Conservation (phyloP, 2,329 filamentous ascomycete species). For the Sporothrix sp. region DNA sequence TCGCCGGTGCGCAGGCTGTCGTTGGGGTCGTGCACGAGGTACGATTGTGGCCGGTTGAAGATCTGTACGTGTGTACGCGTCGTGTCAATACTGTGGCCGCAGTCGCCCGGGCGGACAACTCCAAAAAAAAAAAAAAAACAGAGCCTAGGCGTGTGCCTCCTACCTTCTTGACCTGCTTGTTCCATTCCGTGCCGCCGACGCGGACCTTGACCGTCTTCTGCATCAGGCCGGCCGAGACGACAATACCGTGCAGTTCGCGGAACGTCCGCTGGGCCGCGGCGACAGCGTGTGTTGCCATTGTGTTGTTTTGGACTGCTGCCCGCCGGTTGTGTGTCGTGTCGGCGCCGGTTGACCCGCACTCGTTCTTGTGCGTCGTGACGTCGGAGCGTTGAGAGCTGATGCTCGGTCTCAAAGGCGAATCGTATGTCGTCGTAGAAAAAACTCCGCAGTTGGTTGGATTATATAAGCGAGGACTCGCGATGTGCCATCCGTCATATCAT, state of each 20-base stretch:
- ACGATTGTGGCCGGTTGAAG: slow-evolving; percentile 54
- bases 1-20: slow-evolving; percentile 65
- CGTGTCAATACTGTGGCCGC: no score
- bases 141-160: slow-evolving; percentile 9
- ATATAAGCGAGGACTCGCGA: background rate
- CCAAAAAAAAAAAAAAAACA: no score
- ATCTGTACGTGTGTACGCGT: slow-evolving; percentile 31
- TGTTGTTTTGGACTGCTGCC: background rate
- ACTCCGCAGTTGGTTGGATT: no score
- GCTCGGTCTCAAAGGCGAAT: no score
- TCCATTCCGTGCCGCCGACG: slow-evolving; percentile 62
- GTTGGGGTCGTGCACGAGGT: slow-evolving; percentile 71
- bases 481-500: background rate
- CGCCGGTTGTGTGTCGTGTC: no score
- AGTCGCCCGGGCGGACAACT: no score
- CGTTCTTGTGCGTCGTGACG: no score
- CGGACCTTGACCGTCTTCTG: slow-evolving; percentile 70
- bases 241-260: slow-evolving; percentile 54
- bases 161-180: slow-evolving; percentile 64
- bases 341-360: no score
- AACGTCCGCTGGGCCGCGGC: slow-evolving; percentile 34
- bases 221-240: slow-evolving; percentile 70
- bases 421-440: no score
- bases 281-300: slow-evolving; percentile 30
- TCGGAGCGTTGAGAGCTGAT: background rate